These are phyloP conservation scores for Mycena sp. DNA, from an alignment of 1,284 basidiomycete genomes.

Conservation along the genomic window DNA sequence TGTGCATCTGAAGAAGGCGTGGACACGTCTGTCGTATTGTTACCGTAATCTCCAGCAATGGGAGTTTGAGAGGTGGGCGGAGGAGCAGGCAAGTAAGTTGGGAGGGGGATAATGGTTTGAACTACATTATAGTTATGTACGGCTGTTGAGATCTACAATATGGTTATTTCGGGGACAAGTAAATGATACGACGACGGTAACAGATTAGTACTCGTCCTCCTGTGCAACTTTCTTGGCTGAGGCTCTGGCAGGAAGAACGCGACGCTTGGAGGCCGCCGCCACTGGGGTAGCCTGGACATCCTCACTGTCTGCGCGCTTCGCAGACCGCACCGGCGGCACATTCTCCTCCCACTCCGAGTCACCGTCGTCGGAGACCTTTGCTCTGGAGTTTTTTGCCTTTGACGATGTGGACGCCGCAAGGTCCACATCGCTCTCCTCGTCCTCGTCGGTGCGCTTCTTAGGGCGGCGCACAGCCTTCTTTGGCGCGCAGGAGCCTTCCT, in stretches of 20 bases:
- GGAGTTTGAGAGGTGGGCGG: not conserved
- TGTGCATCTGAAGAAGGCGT: not conserved
- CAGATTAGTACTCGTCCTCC: no score
- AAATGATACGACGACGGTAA: no score
- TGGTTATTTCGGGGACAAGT: no score
- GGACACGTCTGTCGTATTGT: constrained; percentile 1
- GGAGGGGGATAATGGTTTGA: no score
- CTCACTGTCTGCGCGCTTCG: not conserved
- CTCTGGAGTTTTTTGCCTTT: not conserved
- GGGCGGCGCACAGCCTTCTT: constrained; percentile 2
- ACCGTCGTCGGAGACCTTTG: not conserved
- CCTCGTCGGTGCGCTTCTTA: not conserved
- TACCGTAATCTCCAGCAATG: not conserved
- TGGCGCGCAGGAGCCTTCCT: constrained; percentile 10
- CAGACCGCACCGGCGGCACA: not conserved
- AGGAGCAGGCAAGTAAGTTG: not conserved
- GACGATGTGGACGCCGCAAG: not conserved
- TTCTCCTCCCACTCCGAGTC: constrained; percentile 2
- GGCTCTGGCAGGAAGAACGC: not conserved
- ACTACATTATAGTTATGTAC: no score
- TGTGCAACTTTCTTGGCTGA: not conserved
- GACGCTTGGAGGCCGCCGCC: not conserved
- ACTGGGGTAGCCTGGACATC: not conserved
- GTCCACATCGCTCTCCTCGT: constrained; percentile 4
- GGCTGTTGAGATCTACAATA: no score